Evolutionary conservation across 306 rosid genomes (phyloP), one percentile per base, ranked within the genome.

Genomic region (Sicyos edulis): DNA sequence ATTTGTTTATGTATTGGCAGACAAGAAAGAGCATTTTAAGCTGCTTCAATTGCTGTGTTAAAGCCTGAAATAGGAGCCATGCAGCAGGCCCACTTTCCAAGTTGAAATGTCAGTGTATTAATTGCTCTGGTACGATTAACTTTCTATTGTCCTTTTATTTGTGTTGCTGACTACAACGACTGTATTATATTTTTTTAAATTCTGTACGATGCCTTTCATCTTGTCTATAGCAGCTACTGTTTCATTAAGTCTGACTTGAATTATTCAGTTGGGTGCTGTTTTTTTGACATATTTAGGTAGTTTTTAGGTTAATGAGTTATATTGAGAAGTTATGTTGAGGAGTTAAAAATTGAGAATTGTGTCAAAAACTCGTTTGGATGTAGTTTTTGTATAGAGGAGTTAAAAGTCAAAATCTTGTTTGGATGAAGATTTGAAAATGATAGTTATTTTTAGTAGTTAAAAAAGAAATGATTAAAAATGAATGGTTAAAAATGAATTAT

Each of bases 21-120:
- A 51, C 83, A 50, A 85, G 92, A 84, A 84, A 86, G 83, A 86
- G 92, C 75, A 81, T 92, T 78, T 77, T 93, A 83, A 83, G 98
- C 81, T 93, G 81, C 83, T 93, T 93, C 91, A 92, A 83, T 81
- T 93, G 98, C 70, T 93, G 96, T 56, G 89, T 82, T 81, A 93
- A 83, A 76, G 95, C 92, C 42, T 91, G 80, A 90, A 72, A 49
- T 7, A 13, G 37, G 2, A 40, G 51, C 51, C 29, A 4, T 66
- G 54, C 7, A 37, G 55, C 54, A 51, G 54, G 72, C 72, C 57
- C 72, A 68, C 57, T 68, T 68, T 56, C 24, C 44, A 49, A 68
- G 57, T 47, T 22, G 12, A 49, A 20, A 68, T 49, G 58, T 22
- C 44, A 66, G 49, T 67, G 54, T 68, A 22, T 24, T 68, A 22